These are phyloP conservation scores for Senecio squalidus DNA, from an alignment of 140 eudicot genomes.

Conservation along the genomic window DNA sequence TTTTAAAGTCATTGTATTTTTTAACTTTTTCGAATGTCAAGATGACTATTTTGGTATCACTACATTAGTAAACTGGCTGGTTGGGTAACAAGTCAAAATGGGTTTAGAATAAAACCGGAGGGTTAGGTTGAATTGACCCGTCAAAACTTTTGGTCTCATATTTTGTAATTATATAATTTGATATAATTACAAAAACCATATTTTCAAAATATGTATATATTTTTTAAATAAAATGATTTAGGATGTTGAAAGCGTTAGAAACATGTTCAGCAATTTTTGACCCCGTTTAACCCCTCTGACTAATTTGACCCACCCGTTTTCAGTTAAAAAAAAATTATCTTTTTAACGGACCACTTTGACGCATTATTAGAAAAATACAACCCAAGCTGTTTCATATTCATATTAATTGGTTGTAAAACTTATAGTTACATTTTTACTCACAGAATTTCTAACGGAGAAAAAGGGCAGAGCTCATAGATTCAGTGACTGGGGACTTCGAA, in stretches of 20 bases:
- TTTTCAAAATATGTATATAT: too few species aligned
- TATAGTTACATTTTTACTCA: background rate
- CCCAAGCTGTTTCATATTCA: background rate
- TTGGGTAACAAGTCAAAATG: background rate
- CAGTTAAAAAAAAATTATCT: too few species aligned
- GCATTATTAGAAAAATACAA: background rate
- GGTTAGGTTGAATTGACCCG: too few species aligned
- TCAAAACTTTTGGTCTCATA: too few species aligned
- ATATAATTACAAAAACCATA: too few species aligned
- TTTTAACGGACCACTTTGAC: too few species aligned
- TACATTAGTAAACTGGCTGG: background rate
- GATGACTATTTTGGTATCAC: too few species aligned
- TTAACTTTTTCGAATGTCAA: too few species aligned
- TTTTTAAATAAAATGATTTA: too few species aligned
- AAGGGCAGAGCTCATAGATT: constrained; percentile 88
- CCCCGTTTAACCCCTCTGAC: background rate
- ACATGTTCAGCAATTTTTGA: background rate
- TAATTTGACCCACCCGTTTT: background rate
- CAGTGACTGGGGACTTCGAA: constrained; percentile 92
- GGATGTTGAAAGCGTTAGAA: background rate
- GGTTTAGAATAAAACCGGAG: too few species aligned
- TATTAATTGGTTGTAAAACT: background rate
- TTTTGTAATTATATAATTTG: too few species aligned
- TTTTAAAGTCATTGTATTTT: background rate
- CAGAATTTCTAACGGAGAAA: constrained; percentile 84